A percentile compares a stretch with the other conserved stretches of the same genome.
phyloP scores from a whole-genome alignment of 805 yeast genomes.

The Ogataea ramenticola region DNA sequence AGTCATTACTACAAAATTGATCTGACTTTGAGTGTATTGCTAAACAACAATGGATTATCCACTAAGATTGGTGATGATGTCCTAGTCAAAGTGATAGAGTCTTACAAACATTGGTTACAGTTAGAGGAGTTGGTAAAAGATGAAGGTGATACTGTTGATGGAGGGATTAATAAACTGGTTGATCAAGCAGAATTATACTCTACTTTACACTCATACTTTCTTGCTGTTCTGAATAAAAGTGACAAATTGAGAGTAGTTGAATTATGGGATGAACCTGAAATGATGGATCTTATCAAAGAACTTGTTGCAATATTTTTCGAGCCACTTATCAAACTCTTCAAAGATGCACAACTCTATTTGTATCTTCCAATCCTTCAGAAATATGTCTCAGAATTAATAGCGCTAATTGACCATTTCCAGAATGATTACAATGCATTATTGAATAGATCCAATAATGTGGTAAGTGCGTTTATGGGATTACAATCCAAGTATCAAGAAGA shows the following conservation, averaged over 20 bases:
- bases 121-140: neutral
- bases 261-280: conserved; percentile 79
- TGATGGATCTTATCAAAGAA: conserved; percentile 69
- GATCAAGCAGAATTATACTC: conserved; percentile 37
- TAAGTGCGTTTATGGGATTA: conserved; percentile 55
- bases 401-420: conserved; percentile 43
- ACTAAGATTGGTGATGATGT: conserved; percentile 7
- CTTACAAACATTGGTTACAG: conserved; percentile 10
- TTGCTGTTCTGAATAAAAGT: conserved; percentile 53
- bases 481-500: conserved; percentile 67
- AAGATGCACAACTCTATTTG: conserved; percentile 55
- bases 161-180: neutral
- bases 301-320: conserved; percentile 66
- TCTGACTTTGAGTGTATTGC: conserved; percentile 16
- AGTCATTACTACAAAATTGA: conserved; percentile 19
- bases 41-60: conserved; percentile 17
- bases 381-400: conserved; percentile 62
- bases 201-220: conserved; percentile 54
- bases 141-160: neutral
- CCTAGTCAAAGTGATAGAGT: conserved; percentile 11
- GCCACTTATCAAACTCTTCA: conserved; percentile 64
- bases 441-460: conserved; percentile 48
- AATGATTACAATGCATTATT: conserved; percentile 32
- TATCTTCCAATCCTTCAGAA: conserved; percentile 57
- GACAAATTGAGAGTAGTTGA: conserved; percentile 73